Percentiles rank a stretch among this genome's conserved stretches.
Conservation (phyloP, 78 protist species). For the Bigelowiella natans region DNA sequence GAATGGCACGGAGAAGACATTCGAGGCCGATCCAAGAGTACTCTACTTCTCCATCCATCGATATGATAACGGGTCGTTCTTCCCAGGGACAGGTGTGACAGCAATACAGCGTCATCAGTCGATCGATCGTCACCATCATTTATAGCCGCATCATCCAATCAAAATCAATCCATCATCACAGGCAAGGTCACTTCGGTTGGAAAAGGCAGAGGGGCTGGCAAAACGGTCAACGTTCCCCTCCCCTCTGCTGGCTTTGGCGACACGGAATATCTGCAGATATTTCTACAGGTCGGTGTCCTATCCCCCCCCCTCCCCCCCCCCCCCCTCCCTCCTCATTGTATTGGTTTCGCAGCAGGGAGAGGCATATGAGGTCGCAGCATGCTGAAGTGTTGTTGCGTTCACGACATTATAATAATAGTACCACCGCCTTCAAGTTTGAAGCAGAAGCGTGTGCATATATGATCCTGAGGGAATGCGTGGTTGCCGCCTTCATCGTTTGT, state of each 20-base stretch:
- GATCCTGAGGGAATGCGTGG: no score
- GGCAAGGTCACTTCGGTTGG: neutral
- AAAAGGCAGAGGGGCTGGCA: neutral
- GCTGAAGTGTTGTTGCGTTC: no score
- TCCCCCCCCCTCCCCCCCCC: no score
- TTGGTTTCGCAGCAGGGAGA: no score
- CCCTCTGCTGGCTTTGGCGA: neutral
- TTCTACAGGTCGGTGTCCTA: no score
- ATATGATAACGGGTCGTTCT: constrained; percentile 1
- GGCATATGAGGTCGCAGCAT: no score
- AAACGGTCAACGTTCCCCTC: neutral
- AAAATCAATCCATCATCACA: neutral
- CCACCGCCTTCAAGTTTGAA: no score
- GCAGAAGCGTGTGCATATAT: no score
- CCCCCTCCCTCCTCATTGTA: no score
- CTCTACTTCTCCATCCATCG: constrained; percentile 19
- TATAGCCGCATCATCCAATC: neutral
- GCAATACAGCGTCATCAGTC: no score
- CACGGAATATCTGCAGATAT: neutral
- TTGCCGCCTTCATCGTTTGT: no score
- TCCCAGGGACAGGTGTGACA: neutral
- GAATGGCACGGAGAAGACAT: constrained; percentile 1
- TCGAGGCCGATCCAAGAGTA: neutral
- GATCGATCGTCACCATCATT: neutral
- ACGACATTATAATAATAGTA: no score